Conservation (phyloP, 2,329 filamentous ascomycete species). For the Ophidiomyces ophidiicola region DNA sequence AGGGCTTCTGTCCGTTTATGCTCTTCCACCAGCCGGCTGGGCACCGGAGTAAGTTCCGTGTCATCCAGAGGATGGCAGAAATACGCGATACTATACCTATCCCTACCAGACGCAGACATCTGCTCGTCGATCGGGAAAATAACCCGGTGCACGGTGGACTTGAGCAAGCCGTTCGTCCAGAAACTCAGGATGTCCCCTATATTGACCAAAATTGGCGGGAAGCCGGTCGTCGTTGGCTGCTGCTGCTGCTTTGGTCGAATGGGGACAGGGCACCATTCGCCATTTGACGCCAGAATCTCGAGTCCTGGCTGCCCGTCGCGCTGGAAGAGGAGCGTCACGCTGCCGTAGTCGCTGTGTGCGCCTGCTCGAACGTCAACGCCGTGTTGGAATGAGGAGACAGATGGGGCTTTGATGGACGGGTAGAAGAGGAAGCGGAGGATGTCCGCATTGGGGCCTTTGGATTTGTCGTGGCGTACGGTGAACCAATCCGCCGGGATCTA, state of each 20-base stretch:
- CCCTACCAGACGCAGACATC: conserved; percentile 21
- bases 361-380: conserved; percentile 66
- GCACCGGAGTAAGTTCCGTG: conserved; percentile 43
- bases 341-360: conserved; percentile 79
- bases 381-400: conserved; percentile 34
- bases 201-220: conserved; percentile 59
- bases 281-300: conserved; percentile 56
- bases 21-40: conserved; percentile 39
- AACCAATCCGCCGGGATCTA: conserved; percentile 45
- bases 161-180: conserved; percentile 81
- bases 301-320: conserved; percentile 72
- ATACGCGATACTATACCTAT: conserved; percentile 48
- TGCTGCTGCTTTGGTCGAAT: conserved; percentile 38
- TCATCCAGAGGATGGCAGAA: conserved; percentile 52
- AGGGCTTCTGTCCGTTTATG: conserved; percentile 27
- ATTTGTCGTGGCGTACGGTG: conserved; percentile 46
- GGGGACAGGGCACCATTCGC: conserved; percentile 52
- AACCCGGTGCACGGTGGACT: conserved; percentile 80
- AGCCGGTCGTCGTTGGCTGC: conserved; percentile 20
- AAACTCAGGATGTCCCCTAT: conserved; percentile 65
- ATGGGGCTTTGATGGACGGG: conserved; percentile 43
- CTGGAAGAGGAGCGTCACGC: conserved; percentile 65
- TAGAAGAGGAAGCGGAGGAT: conserved; percentile 64
- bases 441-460: conserved; percentile 40
- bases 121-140: conserved; percentile 48